These are phyloP conservation scores for Mentha longifolia DNA, from an alignment of 257 asterid genomes.

Conservation along the genomic window DNA sequence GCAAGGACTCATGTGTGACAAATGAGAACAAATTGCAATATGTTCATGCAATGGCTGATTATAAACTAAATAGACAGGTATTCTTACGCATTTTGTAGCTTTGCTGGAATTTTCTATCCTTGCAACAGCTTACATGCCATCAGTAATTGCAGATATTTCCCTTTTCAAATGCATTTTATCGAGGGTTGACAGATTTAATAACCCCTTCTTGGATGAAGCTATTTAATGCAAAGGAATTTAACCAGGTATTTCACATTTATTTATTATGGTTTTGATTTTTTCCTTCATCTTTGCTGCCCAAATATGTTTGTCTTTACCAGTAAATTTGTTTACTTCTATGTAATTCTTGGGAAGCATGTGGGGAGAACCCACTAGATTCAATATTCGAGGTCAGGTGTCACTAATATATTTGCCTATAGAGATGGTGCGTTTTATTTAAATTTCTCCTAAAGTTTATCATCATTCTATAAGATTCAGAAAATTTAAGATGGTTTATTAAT, in stretches of 20 bases:
- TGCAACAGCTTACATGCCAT: slow-evolving; percentile 37
- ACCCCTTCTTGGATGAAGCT: slow-evolving; percentile 96
- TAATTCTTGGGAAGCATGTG: slow-evolving; percentile 22
- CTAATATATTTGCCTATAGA: slow-evolving; percentile 19
- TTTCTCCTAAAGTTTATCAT: slow-evolving; percentile 12
- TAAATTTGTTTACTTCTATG: slow-evolving; percentile 22
- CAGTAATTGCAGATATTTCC: slow-evolving; percentile 79
- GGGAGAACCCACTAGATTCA: slow-evolving; percentile 12
- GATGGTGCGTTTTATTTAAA: background rate
- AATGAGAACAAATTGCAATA: slow-evolving; percentile 96
- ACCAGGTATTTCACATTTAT: slow-evolving; percentile 68
- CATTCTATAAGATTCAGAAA: background rate
- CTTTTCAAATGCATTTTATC: slow-evolving; percentile 90
- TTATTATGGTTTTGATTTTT: slow-evolving; percentile 26
- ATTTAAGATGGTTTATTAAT: slow-evolving; percentile 1
- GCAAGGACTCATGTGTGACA: slow-evolving; percentile 76
- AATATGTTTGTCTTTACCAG: background rate
- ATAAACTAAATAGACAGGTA: slow-evolving; percentile 96
- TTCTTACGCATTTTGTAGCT: slow-evolving; percentile 29
- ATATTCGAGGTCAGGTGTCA: background rate
- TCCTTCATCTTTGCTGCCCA: slow-evolving; percentile 14
- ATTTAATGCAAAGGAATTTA: slow-evolving; percentile 92
- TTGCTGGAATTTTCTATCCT: slow-evolving; percentile 26
- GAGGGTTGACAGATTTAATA: slow-evolving; percentile 91
- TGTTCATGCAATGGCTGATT: slow-evolving; percentile 95